phyloP scores from a whole-genome alignment of 78 protist species.

The Paratrimastix pyriformis region DNA sequence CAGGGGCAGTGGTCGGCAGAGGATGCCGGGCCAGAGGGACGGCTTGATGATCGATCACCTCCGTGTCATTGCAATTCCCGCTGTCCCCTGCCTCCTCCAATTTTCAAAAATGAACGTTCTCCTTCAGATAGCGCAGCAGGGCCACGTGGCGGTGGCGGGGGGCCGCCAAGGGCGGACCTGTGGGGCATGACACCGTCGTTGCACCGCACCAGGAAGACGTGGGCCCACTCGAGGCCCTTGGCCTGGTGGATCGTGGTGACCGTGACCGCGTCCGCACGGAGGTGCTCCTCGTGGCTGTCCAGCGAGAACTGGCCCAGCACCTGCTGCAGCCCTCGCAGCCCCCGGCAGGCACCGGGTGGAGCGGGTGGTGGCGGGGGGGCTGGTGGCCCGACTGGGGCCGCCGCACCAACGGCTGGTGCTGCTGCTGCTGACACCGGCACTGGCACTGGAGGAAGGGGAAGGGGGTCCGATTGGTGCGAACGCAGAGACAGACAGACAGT shows the following conservation, averaged over 20 bases:
- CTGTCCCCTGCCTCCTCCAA: no score
- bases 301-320: no score
- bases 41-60: neutral
- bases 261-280: neutral
- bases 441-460: no score
- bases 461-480: no score
- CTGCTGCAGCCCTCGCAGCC: no score
- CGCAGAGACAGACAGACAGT: no score
- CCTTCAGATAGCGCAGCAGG: neutral
- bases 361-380: no score
- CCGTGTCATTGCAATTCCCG: neutral
- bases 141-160: neutral
- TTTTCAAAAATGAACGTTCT: neutral
- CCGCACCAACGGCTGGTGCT: no score
- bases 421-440: no score
- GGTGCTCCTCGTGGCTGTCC: conserved; percentile 5
- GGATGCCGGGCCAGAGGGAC: neutral
- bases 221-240: conserved; percentile 4
- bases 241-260: conserved; percentile 9
- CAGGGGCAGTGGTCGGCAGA: neutral
- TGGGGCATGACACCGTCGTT: neutral
- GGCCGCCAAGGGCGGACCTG: neutral
- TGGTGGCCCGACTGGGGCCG: no score
- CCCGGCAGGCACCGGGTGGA: no score
- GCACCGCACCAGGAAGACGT: conserved; percentile 4